Percentiles rank a stretch among this genome's conserved stretches.
phyloP scores from a whole-genome alignment of 2,329 filamentous ascomycete genomes.

The Colletotrichum karsti region DNA sequence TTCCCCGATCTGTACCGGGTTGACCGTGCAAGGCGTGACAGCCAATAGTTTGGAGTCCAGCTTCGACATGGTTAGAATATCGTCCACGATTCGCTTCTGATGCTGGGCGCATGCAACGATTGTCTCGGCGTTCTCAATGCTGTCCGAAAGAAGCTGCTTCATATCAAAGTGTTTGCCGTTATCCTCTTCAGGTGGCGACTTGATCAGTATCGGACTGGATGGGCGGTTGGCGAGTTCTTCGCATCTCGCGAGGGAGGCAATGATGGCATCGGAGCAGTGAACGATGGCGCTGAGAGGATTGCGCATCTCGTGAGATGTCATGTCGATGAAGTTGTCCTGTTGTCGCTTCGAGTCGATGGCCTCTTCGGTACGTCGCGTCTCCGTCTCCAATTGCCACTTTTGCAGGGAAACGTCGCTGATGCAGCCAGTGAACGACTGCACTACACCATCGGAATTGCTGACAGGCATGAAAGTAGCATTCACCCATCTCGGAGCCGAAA shows the following conservation, averaged over 20 bases:
- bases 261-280: conserved; percentile 78
- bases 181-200: neutral
- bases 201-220: neutral
- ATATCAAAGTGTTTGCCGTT: conserved; percentile 32
- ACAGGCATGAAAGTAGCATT: conserved; percentile 61
- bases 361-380: conserved; percentile 59
- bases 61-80: conserved; percentile 78
- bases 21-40: conserved; percentile 75
- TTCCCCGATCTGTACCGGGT: conserved; percentile 72
- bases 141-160: conserved; percentile 60
- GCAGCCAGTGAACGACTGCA: conserved; percentile 59
- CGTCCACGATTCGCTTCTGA: conserved; percentile 82
- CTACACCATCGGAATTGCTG: conserved; percentile 52
- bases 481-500: conserved; percentile 56
- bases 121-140: conserved; percentile 78
- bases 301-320: conserved; percentile 76
- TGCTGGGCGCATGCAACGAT: conserved; percentile 82
- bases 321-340: conserved; percentile 85
- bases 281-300: conserved; percentile 79
- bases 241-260: conserved; percentile 55
- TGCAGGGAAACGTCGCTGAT: conserved; percentile 58
- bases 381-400: conserved; percentile 60
- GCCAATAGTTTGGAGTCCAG: conserved; percentile 79
- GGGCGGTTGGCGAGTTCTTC: conserved; percentile 46
- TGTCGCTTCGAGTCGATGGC: conserved; percentile 69